These are phyloP conservation scores for Lupinus albus DNA, from an alignment of 306 rosid genomes.

Conservation along the genomic window DNA sequence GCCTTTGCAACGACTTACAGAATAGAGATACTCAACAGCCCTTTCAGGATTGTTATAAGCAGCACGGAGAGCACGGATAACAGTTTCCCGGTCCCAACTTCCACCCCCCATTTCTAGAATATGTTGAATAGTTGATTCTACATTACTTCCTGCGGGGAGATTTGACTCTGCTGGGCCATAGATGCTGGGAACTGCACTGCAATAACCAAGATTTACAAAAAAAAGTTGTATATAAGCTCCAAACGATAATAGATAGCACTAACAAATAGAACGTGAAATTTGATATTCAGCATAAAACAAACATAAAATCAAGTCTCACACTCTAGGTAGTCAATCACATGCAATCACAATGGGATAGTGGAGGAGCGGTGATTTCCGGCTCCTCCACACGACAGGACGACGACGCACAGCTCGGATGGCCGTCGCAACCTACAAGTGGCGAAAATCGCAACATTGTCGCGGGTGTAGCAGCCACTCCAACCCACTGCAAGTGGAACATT, in stretches of 20 bases:
- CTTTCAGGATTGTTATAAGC: conserved; percentile 89
- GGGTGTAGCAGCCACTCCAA: too few relatives aligned
- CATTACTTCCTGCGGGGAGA: conserved; percentile 62
- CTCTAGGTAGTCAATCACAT: too few relatives aligned
- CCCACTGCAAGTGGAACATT: too few relatives aligned
- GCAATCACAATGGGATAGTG: too few relatives aligned
- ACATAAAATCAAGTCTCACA: not conserved
- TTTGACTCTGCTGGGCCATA: conserved; percentile 73
- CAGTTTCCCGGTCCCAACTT: conserved; percentile 83
- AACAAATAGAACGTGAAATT: not conserved
- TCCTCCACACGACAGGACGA: too few relatives aligned
- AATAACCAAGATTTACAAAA: conserved; percentile 30
- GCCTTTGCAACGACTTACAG: conserved; percentile 56
- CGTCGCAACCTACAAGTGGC: too few relatives aligned
- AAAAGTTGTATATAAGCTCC: conserved; percentile 28
- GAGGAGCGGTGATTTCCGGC: too few relatives aligned
- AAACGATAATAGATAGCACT: not conserved
- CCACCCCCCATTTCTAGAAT: conserved; percentile 89
- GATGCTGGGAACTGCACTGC: conserved; percentile 59
- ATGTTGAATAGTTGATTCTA: conserved; percentile 67
- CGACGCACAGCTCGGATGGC: too few relatives aligned
- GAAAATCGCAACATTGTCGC: too few relatives aligned
- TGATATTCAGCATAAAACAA: conserved; percentile 3
- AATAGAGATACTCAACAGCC: conserved; percentile 85
- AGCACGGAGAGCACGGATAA: conserved; percentile 78